These are phyloP conservation scores for Phialocephala subalpina DNA, from an alignment of 2,329 filamentous ascomycete genomes.

Conservation along the genomic window DNA sequence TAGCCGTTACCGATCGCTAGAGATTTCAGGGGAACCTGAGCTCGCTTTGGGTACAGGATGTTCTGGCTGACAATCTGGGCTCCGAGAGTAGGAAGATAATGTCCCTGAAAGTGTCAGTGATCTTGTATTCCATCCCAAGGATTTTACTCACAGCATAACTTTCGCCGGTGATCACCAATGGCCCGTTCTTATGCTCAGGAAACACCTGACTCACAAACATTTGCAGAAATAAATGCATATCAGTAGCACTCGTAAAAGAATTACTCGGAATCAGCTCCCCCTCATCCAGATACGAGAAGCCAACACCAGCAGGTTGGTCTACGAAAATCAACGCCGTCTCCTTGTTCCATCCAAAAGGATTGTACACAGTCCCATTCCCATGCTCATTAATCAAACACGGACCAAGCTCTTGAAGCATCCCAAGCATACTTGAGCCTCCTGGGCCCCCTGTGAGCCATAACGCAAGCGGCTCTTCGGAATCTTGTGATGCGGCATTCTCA, in stretches of 20 bases:
- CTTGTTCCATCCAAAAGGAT: constrained; percentile 70
- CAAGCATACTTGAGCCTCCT: constrained; percentile 67
- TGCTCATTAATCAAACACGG: constrained; percentile 51
- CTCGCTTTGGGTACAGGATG: constrained; percentile 47
- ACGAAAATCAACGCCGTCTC: constrained; percentile 58
- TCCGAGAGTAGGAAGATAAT: constrained; percentile 55
- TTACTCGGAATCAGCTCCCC: constrained; percentile 44
- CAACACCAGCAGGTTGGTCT: constrained; percentile 72
- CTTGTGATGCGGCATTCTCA: constrained; percentile 43
- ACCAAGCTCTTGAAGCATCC: constrained; percentile 66
- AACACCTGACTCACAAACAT: constrained; percentile 55
- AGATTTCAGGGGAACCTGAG: constrained; percentile 52
- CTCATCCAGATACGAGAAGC: constrained; percentile 63
- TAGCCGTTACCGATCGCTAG: constrained; percentile 56
- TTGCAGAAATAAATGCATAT: constrained; percentile 58
- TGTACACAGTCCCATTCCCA: constrained; percentile 54
- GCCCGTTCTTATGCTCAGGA: constrained; percentile 47
- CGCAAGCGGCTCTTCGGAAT: constrained; percentile 55
- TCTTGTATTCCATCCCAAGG: background rate
- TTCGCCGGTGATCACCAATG: constrained; percentile 57
- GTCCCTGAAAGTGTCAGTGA: constrained; percentile 45
- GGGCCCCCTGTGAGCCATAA: constrained; percentile 73
- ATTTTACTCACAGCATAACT: constrained; percentile 51
- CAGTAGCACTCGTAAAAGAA: constrained; percentile 53
- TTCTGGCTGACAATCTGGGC: constrained; percentile 55